These are phyloP conservation scores for Ceriops zippeliana DNA, from an alignment of 345 rosid genomes.

Conservation along the genomic window DNA sequence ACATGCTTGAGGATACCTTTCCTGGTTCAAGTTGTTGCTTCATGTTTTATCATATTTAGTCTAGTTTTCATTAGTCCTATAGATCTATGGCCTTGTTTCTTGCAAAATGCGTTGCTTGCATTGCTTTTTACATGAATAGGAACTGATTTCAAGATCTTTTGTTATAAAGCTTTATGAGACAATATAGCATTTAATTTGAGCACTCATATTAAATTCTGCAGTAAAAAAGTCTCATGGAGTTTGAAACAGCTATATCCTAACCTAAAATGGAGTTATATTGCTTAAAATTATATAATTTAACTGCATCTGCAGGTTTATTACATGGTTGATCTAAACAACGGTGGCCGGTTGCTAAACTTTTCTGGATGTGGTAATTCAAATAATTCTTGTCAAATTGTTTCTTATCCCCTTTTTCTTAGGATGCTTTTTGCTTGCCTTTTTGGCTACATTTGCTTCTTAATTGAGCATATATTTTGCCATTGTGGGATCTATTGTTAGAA, in stretches of 20 bases:
- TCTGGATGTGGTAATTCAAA: conserved; percentile 77
- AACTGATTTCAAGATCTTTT: not conserved
- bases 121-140: not conserved
- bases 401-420: not conserved
- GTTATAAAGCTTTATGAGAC: not conserved
- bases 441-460: not conserved
- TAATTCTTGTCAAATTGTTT: conserved; percentile 7
- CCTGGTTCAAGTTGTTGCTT: not conserved
- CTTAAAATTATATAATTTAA: conserved; percentile 2
- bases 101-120: not conserved
- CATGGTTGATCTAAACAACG: conserved; percentile 61
- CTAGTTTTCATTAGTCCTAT: not conserved
- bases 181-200: not conserved
- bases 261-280: not conserved
- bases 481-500: no score
- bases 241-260: not conserved
- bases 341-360: conserved; percentile 64
- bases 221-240: not conserved
- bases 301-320: conserved; percentile 68
- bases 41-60: not conserved
- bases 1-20: not conserved
- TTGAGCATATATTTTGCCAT: not conserved
- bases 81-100: not conserved
- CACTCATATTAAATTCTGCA: not conserved
- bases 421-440: not conserved